A percentile compares a stretch with the other conserved stretches of the same genome.
phyloP scores from a whole-genome alignment of 2,329 filamentous ascomycete species.

The Grosmannia clavigera region DNA sequence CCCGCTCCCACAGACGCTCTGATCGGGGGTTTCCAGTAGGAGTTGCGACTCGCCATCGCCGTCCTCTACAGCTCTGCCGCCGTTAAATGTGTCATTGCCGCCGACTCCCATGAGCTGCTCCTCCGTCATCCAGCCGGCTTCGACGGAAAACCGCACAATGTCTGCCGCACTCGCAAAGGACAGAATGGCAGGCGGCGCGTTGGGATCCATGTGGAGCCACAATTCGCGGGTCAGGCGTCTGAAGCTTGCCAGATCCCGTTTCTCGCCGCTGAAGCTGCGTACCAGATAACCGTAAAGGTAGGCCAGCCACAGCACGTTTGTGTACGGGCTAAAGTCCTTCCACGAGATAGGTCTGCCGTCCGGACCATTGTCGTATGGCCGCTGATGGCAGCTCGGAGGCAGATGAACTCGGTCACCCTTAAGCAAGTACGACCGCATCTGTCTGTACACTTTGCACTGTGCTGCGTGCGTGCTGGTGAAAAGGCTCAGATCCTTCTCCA shows the following conservation, averaged over 20 bases:
- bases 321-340: conserved; percentile 44
- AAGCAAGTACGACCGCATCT: conserved; percentile 46
- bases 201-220: conserved; percentile 40
- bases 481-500: conserved; percentile 46
- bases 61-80: background rate
- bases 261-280: conserved; percentile 32
- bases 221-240: conserved; percentile 37
- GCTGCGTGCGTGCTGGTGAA: conserved; percentile 48
- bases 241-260: conserved; percentile 33
- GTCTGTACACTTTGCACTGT: conserved; percentile 50
- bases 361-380: conserved; percentile 32
- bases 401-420: conserved; percentile 37
- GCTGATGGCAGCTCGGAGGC: conserved; percentile 32
- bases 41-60: background rate
- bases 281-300: conserved; percentile 46
- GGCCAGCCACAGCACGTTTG: conserved; percentile 53
- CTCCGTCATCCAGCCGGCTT: conserved; percentile 44
- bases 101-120: conserved; percentile 32
- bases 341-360: conserved; percentile 39
- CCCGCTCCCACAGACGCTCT: conserved; percentile 1
- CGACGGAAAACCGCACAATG: conserved; percentile 43
- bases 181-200: conserved; percentile 32
- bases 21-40: background rate
- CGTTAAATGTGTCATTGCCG: background rate
- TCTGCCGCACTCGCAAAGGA: conserved; percentile 44